Evolutionary conservation across 306 rosid species (phyloP), one percentile per base, ranked within the genome.

Genomic region (Prunus mongolica): DNA sequence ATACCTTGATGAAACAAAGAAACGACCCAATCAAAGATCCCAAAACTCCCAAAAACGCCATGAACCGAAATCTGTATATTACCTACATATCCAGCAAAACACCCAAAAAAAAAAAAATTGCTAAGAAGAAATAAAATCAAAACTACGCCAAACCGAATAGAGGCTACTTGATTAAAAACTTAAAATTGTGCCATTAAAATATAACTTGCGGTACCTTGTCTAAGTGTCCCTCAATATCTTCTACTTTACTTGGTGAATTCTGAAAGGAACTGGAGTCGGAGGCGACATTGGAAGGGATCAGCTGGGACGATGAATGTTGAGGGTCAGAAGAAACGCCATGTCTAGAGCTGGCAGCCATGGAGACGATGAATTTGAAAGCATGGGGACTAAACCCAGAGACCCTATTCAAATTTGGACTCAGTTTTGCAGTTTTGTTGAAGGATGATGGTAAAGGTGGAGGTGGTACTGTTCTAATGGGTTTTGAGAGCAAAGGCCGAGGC

Each of bases 1-100:
- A 65, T 90, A 95, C 98, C 97, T 90, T 92, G 75, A 92, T 65
- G 79, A 89, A 95, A 80, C 98, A 95, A 5, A 90, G 82, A 71
- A 92, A 0, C 10, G 98, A 92, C 47, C 97, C 97, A 78, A 83
- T 38, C 63, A 95, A 83, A 82, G 97, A 90, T 27, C 98, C 97
- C n/a, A 92, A 73, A 32, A 92, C 98, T 73, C 97, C 98, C 52
- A 95, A 77, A 82, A 89, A 62, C 3, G 97, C 69, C 84, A 92
- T 22, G 76, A 95, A 95, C 14, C 97, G 88, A 76, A 89, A 89
- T 70, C 97, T 85, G 68, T 90, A 92, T 54, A 95, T 83, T 47
- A 66, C 83, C 97, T 95, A 63, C 82, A 82, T 24, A 81, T 22
- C 51, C 74, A 79, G 27, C 56, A 44, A 63, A 54, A 69, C 69